Percentiles rank a stretch among this genome's conserved stretches.
These are phyloP conservation scores for Striga asiatica DNA, from an alignment of 257 asterid species.

Conservation along the genomic window DNA sequence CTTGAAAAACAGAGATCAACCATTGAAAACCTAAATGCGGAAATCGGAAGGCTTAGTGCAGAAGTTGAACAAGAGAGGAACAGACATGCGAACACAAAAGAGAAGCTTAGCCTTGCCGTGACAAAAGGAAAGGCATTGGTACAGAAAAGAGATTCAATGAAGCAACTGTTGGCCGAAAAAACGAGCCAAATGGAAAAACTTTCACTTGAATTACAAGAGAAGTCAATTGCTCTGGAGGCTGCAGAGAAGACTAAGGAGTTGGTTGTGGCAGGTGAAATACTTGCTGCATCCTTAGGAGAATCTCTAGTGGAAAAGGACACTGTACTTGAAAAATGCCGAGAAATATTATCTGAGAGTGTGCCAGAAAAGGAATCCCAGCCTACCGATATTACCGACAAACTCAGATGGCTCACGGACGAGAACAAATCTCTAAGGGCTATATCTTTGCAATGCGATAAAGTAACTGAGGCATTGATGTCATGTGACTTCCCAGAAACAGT, in stretches of 20 bases:
- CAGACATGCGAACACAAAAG: conserved; percentile 70
- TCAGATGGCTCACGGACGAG: conserved; percentile 60
- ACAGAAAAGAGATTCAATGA: conserved; percentile 80
- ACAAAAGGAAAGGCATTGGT: conserved; percentile 97
- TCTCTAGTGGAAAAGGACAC: conserved; percentile 53
- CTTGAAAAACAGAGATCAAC: conserved; percentile 42
- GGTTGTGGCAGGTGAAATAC: conserved; percentile 36
- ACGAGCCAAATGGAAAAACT: conserved; percentile 51
- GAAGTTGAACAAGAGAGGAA: conserved; percentile 77
- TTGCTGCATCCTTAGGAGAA: conserved; percentile 51
- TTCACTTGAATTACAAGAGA: conserved; percentile 55
- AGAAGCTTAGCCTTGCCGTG: conserved; percentile 97
- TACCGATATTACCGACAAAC: conserved; percentile 42
- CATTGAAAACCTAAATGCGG: conserved; percentile 46
- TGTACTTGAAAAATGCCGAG: conserved; percentile 53
- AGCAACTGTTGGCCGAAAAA: conserved; percentile 72
- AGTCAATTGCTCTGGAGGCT: conserved; percentile 57
- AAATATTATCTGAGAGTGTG: conserved; percentile 42
- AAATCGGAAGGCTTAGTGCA: conserved; percentile 43
- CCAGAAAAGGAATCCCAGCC: conserved; percentile 35
- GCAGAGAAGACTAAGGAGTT: conserved; percentile 48
- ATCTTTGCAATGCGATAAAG: conserved; percentile 38
- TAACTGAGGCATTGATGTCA: conserved; percentile 30
- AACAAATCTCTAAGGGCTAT: conserved; percentile 40
- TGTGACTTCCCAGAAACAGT: conserved; percentile 60